These are phyloP conservation scores for Mallotus nudiflorus DNA, from an alignment of 345 rosid genomes.

Conservation along the genomic window DNA sequence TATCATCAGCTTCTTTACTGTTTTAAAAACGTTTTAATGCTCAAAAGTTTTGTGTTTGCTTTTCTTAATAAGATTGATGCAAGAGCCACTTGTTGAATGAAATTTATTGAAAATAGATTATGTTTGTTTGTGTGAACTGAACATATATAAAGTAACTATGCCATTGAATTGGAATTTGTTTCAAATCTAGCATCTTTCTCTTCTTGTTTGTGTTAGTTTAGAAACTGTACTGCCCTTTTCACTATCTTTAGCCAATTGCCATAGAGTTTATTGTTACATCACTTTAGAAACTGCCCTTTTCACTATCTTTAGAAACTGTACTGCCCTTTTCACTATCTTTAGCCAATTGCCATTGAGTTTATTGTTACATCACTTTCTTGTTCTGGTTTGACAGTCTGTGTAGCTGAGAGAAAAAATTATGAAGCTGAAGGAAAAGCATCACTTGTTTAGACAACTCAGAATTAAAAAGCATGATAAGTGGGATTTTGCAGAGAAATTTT, in stretches of 20 bases:
- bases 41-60: neutral
- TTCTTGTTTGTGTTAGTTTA: neutral
- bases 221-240: too few relatives aligned
- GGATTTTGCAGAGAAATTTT: neutral
- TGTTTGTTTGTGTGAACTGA: too few relatives aligned
- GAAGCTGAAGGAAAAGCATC: neutral
- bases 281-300: too few relatives aligned
- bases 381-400: neutral
- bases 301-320: too few relatives aligned
- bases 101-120: neutral
- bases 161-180: neutral
- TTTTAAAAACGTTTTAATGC: neutral
- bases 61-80: neutral
- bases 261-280: neutral
- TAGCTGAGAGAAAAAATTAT: neutral
- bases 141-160: neutral
- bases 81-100: neutral
- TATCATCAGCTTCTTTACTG: neutral
- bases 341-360: neutral
- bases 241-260: neutral
- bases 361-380: neutral
- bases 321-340: neutral
- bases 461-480: too few relatives aligned
- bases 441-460: slow-evolving; percentile 2
- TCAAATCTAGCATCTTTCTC: neutral